Base-by-base conservation (phyloP, 768 basidiomycete species). In the Macrocybe gigantea region DNA sequence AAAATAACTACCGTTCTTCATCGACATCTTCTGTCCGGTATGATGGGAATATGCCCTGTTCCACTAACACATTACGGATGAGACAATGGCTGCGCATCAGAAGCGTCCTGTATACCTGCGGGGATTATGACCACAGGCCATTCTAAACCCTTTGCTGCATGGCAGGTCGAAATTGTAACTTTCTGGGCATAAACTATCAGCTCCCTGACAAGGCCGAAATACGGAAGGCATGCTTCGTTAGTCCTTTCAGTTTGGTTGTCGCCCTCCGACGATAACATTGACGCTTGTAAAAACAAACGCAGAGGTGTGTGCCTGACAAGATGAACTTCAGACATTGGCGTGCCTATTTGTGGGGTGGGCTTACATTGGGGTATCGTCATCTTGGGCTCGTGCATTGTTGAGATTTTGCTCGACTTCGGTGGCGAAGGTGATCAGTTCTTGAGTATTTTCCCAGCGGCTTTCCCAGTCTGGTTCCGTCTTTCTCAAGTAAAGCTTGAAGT, bases 111-210 rank as follows among this genome's bases (percentile, higher is more conserved):
- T 55, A 51, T 58, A 84, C 84, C 81, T 10, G 83, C 79, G 15
- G 86, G 85, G 13, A 89, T 69, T 52, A 93, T 83, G 0, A 93
- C 89, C 1, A 93, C 85, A 1, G 92, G 90, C 90, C 91, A 95
- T 63, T 95, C 92, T 6, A 93, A 68, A 0, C 92, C 91, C 62
- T 95, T 95, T 0, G 91, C 90, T 33, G 89, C 80, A 66, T 95
- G 92, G 47, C 91, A 90, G 10, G 38, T 42, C 4, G 36, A 38
- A 6, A 58, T 58, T 1, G 53, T 58, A 22, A 58, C 56, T 47
- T 53, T 53, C 56, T 53, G 11, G 33, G 29, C 3, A 14, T 31
- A 13, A 7, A 33, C 12, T n/a, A 15, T 9, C 15, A 9, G 14
- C 32, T 31, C 33, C 33, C 15, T 9, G 44, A 29, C 38, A 30